Evolutionary conservation across 495 filamentous ascomycete species (phyloP).

Genomic region (Aspergillus cristatus): DNA sequence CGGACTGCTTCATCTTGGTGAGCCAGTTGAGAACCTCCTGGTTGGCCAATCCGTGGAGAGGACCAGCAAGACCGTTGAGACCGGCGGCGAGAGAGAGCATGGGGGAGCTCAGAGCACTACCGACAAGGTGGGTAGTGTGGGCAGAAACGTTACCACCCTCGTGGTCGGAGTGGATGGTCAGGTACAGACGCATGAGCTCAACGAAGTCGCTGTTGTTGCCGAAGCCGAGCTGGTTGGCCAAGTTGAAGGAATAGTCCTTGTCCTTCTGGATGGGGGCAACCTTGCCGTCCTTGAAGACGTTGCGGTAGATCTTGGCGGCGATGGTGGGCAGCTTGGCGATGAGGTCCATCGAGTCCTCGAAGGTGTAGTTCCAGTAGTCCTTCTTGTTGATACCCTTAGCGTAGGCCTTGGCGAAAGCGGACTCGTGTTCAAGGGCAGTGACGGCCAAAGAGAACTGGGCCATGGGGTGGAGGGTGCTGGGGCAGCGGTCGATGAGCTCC

Average conservation of each 20-base stretch:
- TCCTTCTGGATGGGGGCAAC: constrained; percentile 90
- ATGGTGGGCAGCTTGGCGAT: constrained; percentile 99
- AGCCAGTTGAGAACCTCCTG: constrained; percentile 99
- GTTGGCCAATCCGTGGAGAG: constrained; percentile 97
- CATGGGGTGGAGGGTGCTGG: constrained; percentile 97
- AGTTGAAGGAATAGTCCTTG: constrained; percentile 97
- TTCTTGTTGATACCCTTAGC: constrained; percentile 98
- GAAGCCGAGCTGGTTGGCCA: constrained; percentile 97
- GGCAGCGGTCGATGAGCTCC: constrained; percentile 99
- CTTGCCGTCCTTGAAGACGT: constrained; percentile 99
- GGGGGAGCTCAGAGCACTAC: constrained; percentile 91
- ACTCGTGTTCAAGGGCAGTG: constrained; percentile 96
- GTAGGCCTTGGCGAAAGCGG: constrained; percentile 93
- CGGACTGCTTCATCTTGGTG: constrained; percentile 91
- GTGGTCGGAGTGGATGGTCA: constrained; percentile 98
- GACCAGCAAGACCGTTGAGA: constrained; percentile 94
- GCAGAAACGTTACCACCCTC: constrained; percentile 98
- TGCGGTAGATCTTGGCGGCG: constrained; percentile 96
- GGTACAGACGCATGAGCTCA: constrained; percentile 95
- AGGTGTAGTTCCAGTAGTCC: constrained; percentile 98
- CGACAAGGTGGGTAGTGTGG: constrained; percentile 97
- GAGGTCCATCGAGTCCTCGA: constrained; percentile 99
- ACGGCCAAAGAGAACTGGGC: constrained; percentile 98
- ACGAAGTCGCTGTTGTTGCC: constrained; percentile 93
- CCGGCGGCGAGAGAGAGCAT: constrained; percentile 94